phyloP scores from a whole-genome alignment of 257 asterid genomes.

The Capsicum pubescens region DNA sequence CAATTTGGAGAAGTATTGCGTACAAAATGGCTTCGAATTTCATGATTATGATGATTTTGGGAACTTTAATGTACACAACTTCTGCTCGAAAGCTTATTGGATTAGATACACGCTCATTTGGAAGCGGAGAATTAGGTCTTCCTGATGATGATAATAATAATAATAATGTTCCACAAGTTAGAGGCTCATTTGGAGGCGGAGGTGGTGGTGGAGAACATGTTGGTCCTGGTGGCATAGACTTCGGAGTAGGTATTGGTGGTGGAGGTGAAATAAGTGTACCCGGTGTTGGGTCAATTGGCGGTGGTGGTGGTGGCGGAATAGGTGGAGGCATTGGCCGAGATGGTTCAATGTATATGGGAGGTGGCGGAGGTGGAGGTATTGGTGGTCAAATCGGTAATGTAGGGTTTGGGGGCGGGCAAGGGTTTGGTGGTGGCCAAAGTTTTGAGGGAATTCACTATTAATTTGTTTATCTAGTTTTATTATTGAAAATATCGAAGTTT shows the following conservation, averaged over 20 bases:
- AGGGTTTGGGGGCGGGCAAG: not conserved
- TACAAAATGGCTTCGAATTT: constrained; percentile 11
- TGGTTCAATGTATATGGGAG: constrained; percentile 3
- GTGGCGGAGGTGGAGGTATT: not conserved
- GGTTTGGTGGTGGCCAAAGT: constrained; percentile 19
- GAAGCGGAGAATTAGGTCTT: not conserved
- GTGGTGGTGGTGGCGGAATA: constrained; percentile 23
- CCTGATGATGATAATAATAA: not conserved
- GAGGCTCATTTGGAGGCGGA: constrained; percentile 21
- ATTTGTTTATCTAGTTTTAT: not conserved
- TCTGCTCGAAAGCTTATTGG: constrained; percentile 8
- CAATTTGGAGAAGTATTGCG: not conserved
- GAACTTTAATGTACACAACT: constrained; percentile 20
- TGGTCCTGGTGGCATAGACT: constrained; percentile 19
- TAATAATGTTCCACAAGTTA: not conserved
- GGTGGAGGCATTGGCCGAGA: constrained; percentile 25
- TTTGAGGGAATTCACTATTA: not conserved
- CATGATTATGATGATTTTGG: constrained; percentile 21
- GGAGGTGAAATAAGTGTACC: not conserved
- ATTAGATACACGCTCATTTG: too few species aligned
- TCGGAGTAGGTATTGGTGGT: constrained; percentile 17
- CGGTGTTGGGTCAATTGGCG: constrained; percentile 23
- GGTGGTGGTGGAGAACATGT: constrained; percentile 19
- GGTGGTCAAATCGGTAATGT: constrained; percentile 12
- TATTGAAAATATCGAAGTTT: not conserved